Evolutionary conservation across 345 rosid species (phyloP).

Genomic region (Salix exigua): DNA sequence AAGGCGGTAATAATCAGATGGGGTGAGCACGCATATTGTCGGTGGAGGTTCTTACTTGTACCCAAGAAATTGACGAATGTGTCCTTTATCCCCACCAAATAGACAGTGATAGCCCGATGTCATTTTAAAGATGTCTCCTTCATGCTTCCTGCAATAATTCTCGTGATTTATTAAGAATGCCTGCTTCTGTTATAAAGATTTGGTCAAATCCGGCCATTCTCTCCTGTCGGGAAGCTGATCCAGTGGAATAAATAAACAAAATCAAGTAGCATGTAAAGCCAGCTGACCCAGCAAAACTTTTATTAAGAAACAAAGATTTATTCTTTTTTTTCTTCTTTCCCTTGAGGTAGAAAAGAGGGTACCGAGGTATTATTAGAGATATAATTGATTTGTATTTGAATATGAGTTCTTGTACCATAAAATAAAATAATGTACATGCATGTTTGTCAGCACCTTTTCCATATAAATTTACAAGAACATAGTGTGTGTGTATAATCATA

Average conservation of each 20-base stretch:
- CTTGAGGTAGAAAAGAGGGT: background rate
- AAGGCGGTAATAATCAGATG: background rate
- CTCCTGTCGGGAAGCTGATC: background rate
- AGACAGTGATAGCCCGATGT: background rate
- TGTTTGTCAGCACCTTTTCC: background rate
- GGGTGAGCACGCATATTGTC: slow-evolving; percentile 13
- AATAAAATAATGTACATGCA: background rate
- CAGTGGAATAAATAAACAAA: background rate
- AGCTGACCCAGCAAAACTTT: background rate
- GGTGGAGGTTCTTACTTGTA: slow-evolving; percentile 15
- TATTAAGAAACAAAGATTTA: background rate
- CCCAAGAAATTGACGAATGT: slow-evolving; percentile 26
- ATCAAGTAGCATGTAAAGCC: background rate
- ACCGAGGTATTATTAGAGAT: background rate
- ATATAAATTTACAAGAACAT: background rate
- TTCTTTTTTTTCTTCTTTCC: background rate
- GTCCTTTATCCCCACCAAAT: slow-evolving; percentile 5
- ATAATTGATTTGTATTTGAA: background rate
- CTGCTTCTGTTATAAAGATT: background rate
- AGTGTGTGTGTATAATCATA: background rate
- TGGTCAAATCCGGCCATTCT: background rate
- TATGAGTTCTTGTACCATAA: background rate
- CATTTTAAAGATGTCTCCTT: background rate
- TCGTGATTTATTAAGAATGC: background rate
- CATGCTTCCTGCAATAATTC: background rate